phyloP scores from a whole-genome alignment of 139 green algal species.

The Gonium pectorale region DNA sequence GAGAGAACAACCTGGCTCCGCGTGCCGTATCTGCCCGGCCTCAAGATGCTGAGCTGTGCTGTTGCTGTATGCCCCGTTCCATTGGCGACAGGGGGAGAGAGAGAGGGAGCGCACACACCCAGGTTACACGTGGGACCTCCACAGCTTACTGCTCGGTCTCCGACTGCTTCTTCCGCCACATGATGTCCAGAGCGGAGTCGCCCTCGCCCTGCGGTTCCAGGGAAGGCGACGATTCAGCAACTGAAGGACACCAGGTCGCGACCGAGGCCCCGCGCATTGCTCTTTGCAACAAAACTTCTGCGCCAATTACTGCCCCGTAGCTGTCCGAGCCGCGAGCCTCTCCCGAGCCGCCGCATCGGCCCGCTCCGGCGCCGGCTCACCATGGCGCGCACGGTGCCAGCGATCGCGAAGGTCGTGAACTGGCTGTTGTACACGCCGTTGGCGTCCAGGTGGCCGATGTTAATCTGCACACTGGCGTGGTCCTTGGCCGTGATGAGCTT shows the following conservation, averaged over 20 bases:
- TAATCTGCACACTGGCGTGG: constrained; percentile 97
- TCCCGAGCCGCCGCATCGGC: background rate
- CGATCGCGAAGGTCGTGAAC: constrained; percentile 96
- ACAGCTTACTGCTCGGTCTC: constrained; percentile 63
- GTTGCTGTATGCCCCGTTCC: too few relatives aligned
- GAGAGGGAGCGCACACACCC: background rate
- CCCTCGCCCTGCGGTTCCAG: constrained; percentile 90
- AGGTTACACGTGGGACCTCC: background rate
- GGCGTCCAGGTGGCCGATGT: constrained; percentile 98
- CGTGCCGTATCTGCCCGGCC: too few relatives aligned
- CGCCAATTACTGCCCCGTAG: too few relatives aligned
- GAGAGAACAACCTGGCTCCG: too few relatives aligned
- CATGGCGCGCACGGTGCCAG: constrained; percentile 87
- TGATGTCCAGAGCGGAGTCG: constrained; percentile 90
- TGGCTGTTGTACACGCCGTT: constrained; percentile 94
- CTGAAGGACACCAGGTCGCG: too few relatives aligned
- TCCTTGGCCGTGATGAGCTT: constrained; percentile 99
- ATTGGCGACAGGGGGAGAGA: too few relatives aligned
- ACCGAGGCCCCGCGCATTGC: too few relatives aligned
- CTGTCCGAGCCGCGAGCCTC: too few relatives aligned
- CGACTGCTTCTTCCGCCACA: constrained; percentile 90
- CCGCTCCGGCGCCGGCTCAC: constrained; percentile 62
- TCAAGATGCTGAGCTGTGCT: too few relatives aligned
- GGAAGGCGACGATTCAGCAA: too few relatives aligned
- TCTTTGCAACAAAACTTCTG: too few relatives aligned